Base-by-base conservation (phyloP, 2,329 filamentous ascomycete species). In the Polychaeton citri region DNA sequence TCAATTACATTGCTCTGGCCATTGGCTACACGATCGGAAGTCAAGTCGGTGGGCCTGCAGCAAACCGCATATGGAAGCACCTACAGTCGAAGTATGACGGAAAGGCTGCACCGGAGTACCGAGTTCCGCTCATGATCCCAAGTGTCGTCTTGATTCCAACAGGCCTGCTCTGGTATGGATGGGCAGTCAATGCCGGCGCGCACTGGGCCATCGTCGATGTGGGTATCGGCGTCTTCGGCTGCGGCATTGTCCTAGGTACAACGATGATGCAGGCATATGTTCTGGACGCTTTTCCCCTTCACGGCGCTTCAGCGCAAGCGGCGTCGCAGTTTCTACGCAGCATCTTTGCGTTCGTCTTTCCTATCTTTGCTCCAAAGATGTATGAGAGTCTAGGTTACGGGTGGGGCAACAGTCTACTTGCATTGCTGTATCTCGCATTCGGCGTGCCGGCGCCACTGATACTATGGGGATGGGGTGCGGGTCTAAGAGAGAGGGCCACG, bases 1-100 rank as follows among this genome's bases (percentile, higher is more conserved):
- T 78, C 2, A 72, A 77, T 50, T 77, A 76, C 48, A 61, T 76
- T 21, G 65, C 72, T 2, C 57, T 66, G 3, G 66, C 66, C 0
- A 19, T 72, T 0, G 73, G 73, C 3, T 71, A 74, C 46, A 52
- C 69, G 7, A 43, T 61, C 0, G 73, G 64, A 3, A 61, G 65
- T 0, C 66, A 73, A 39, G 44, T 30, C 9, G 38, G 43, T 9
- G 43, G 21, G 3, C 32, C 26, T 5, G n/a, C 41, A 19, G 43
- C 32, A 12, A 39, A 45, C 33, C 26, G 19, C 17, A 6, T 42
- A 2, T 45, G 34, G 33, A 28, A 28, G 10, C 24, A 32, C 15
- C 26, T 43, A 19, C 41, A 41, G 19, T 19, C 24, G 4, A 39
- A 37, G 24, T 19, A 21, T 8, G 38, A 28, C 5, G 41, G 41